phyloP scores from a whole-genome alignment of 2,329 filamentous ascomycete species.

The Pleoardoris graminearum region DNA sequence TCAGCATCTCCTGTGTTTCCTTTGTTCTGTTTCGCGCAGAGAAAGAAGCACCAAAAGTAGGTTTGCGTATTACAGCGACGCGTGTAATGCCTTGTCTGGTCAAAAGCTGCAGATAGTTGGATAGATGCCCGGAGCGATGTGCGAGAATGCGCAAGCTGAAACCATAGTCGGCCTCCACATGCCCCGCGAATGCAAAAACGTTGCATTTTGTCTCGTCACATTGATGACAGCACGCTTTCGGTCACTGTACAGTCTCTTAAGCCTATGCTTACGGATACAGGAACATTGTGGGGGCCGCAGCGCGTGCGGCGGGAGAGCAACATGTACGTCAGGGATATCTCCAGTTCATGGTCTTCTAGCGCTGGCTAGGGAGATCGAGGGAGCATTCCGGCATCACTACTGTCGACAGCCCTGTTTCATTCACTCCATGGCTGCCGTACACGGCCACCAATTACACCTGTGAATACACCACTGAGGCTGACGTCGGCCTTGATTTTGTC shows the following conservation, averaged over 20 bases:
- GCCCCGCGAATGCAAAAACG: constrained; percentile 7
- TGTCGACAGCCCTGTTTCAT: constrained; percentile 10
- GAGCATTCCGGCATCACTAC: constrained; percentile 20
- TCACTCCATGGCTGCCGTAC: neutral
- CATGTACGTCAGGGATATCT: constrained; percentile 15
- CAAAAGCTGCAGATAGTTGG: constrained; percentile 8
- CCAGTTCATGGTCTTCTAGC: neutral
- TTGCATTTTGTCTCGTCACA: constrained; percentile 6
- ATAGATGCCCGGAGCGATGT: constrained; percentile 8
- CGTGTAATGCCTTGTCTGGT: constrained; percentile 15
- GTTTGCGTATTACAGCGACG: constrained; percentile 13
- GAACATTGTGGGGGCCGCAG: constrained; percentile 12
- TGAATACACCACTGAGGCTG: constrained; percentile 11
- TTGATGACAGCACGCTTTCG: constrained; percentile 9
- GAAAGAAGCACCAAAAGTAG: constrained; percentile 19
- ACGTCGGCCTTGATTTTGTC: constrained; percentile 17
- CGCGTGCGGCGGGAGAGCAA: constrained; percentile 36
- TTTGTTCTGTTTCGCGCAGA: constrained; percentile 22
- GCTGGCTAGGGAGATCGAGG: constrained; percentile 9
- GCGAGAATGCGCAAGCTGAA: constrained; percentile 3
- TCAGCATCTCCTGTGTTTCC: constrained; percentile 40
- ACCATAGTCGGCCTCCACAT: constrained; percentile 8
- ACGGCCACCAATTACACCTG: neutral
- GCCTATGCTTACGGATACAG: constrained; percentile 3
- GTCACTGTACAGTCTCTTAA: constrained; percentile 5